These are phyloP conservation scores for Harrya chromipes DNA, from an alignment of 768 basidiomycete genomes.

Conservation along the genomic window DNA sequence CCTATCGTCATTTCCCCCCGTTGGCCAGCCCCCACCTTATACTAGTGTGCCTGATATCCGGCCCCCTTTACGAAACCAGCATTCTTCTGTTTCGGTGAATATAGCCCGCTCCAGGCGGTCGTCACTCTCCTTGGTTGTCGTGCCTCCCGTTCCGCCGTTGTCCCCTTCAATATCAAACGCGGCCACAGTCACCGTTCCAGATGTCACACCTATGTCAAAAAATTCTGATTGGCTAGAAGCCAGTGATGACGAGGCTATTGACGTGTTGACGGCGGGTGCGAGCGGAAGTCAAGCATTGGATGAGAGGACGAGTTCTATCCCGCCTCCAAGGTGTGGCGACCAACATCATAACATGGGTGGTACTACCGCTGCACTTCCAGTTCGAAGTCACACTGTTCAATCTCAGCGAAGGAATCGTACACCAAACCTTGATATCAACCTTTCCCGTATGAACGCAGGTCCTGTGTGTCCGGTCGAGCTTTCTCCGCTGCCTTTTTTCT, in stretches of 20 bases:
- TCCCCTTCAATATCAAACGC: constrained; percentile 38
- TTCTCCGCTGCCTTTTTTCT: constrained; percentile 60
- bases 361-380: constrained; percentile 25
- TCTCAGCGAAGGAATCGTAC: constrained; percentile 54
- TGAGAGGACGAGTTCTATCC: constrained; percentile 68
- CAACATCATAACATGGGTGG: constrained; percentile 15
- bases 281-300: constrained; percentile 81
- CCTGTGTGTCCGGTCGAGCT: constrained; percentile 43
- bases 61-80: constrained; percentile 37
- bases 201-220: constrained; percentile 45
- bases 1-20: constrained; percentile 24
- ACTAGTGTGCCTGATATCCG: constrained; percentile 31
- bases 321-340: constrained; percentile 29
- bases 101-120: constrained; percentile 46
- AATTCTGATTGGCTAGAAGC: constrained; percentile 69
- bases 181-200: constrained; percentile 29
- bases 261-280: constrained; percentile 74
- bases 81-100: constrained; percentile 42
- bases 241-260: constrained; percentile 86
- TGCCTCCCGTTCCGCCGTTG: constrained; percentile 31
- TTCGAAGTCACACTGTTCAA: constrained; percentile 27
- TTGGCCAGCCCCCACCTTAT: constrained; percentile 71
- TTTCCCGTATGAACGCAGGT: constrained; percentile 35
- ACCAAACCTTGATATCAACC: constrained; percentile 62
- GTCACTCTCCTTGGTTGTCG: constrained; percentile 61